Evolutionary conservation across 768 basidiomycete species (phyloP).

Genomic region (Tulasnella sp.): DNA sequence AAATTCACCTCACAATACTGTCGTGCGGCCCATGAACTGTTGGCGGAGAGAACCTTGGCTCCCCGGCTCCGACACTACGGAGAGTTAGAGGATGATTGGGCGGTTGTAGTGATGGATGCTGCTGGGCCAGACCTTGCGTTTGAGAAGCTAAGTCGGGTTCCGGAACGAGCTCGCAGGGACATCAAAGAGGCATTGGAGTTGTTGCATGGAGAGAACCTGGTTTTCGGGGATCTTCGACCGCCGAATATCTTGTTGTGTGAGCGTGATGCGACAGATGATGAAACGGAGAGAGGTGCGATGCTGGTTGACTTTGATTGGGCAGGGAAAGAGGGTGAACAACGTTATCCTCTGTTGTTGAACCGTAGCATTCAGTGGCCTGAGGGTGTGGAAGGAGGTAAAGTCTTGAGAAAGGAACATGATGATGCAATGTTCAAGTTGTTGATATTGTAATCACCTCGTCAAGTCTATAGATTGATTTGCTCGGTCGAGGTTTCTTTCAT

Average conservation of each 20-base stretch:
- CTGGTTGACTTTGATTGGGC: constrained; percentile 32
- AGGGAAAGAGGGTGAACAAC: constrained; percentile 24
- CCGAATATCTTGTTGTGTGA: neutral
- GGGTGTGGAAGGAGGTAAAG: constrained; percentile 24
- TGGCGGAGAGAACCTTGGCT: constrained; percentile 8
- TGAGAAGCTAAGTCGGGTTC: neutral
- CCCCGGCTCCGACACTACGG: neutral
- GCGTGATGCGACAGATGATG: neutral
- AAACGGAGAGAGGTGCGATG: constrained; percentile 12
- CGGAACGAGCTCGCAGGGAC: neutral
- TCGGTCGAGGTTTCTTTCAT: no score
- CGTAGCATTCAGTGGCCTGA: constrained; percentile 24
- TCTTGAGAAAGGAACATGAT: constrained; percentile 28
- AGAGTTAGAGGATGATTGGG: neutral
- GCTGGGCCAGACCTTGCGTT: neutral
- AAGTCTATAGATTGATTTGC: no score
- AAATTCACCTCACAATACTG: constrained; percentile 1
- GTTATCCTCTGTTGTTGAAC: constrained; percentile 28
- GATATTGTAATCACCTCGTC: no score
- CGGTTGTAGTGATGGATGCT: neutral
- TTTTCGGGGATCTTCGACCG: constrained; percentile 8
- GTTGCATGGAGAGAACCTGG: neutral
- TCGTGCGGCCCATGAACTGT: neutral
- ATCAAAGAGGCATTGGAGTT: neutral
- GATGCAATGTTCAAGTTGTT: constrained; percentile 26